phyloP scores from a whole-genome alignment of 139 green algal genomes.

The Nannochloris sp. region DNA sequence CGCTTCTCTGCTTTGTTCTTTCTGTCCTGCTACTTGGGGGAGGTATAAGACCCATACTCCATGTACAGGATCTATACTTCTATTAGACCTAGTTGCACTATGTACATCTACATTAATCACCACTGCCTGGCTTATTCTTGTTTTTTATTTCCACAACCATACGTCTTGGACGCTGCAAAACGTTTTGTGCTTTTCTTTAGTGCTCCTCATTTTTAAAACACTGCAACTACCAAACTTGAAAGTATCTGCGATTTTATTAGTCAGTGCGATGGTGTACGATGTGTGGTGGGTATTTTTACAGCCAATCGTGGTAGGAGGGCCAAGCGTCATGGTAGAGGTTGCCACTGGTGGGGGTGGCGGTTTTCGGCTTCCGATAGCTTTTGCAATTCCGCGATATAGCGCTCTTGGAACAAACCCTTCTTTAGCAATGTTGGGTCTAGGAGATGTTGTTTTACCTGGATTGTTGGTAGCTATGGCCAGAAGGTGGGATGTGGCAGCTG shows the following conservation, averaged over 20 bases:
- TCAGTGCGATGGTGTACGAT: conserved; percentile 68
- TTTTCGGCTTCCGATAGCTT: conserved; percentile 74
- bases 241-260: conserved; percentile 71
- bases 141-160: not conserved
- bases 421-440: conserved; percentile 34
- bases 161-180: conserved; percentile 72
- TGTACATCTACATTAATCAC: not conserved
- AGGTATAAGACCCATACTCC: no score
- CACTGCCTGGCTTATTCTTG: conserved; percentile 16
- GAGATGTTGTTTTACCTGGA: conserved; percentile 76
- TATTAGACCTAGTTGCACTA: conserved; percentile 7
- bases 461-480: conserved; percentile 56
- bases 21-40: not conserved
- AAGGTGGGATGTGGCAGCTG: conserved; percentile 11
- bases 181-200: conserved; percentile 52
- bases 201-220: conserved; percentile 59
- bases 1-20: conserved; percentile 9
- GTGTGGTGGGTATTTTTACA: conserved; percentile 96
- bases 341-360: conserved; percentile 30
- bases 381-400: conserved; percentile 55
- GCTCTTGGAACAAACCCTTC: conserved; percentile 3
- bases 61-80: not conserved
- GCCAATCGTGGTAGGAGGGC: conserved; percentile 63
- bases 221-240: conserved; percentile 54
- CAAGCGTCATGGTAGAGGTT: conserved; percentile 82